Base-by-base conservation (phyloP, 2,329 filamentous ascomycete species). In the Calonectria hawksworthii region DNA sequence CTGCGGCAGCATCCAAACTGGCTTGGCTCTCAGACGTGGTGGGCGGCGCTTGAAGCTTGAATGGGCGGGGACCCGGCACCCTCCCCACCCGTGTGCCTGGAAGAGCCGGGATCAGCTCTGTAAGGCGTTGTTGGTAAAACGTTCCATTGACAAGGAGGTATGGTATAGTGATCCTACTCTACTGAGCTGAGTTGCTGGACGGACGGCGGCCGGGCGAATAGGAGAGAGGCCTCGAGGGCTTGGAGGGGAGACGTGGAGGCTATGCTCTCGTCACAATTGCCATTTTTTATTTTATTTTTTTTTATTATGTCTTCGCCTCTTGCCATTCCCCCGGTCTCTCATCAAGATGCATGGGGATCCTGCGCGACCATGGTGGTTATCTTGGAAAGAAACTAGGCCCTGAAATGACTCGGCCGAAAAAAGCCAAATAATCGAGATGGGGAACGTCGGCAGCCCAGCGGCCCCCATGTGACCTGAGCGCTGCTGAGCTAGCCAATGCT, bases 31-130 rank as follows among this genome's bases (percentile, higher is more conserved):
- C 21, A 6, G 23, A 32, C 59, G 34, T 56, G 36, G 68, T 65
- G 18, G 47, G 26, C 36, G 68, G 68, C 68, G 68, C 68, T 70
- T 61, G 30, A 41, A 18, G 23, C n/a, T n/a, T n/a, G 38, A 26
- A 32, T 38, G 38, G 38, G 41, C 61, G 41, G 61, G 61, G 61
- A 47, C 38, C 59, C 34, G 59, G 41, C 30, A 50, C 14, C 30
- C 54, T 70, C 63, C 41, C 70, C 70, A 72, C 70, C 59, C 28
- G 38, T 41, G 65, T 73, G 71, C 71, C 71, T 73, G 36, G 70
- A 65, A 61, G 30, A 61, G 56, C 56, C 56, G 28, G 56, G 56
- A 38, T 41, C 34, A 34, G 38, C 32, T 41, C n/a, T 28, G 56
- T 41, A 61, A 61, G 56, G 56, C 56, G 56, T 23, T 61, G 54